Base-by-base conservation (phyloP, 106 monocot genomes). In the Acorus calamus region DNA sequence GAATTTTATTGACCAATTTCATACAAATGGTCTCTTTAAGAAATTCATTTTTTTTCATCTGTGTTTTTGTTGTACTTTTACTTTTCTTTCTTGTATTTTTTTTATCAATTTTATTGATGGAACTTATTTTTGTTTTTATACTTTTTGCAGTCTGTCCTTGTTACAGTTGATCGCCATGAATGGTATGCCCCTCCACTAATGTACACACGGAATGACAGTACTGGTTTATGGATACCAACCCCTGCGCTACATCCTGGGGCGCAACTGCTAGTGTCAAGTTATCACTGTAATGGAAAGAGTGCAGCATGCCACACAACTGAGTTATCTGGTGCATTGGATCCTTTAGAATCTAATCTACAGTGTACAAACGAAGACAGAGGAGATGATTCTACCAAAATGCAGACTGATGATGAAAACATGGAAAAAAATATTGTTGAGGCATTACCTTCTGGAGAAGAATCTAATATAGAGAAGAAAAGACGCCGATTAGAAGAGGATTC, bases 151-250 rank as follows among this genome's bases (percentile, higher is more conserved):
- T 94, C 93, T 47, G 89, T 94, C 13, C 77, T 94, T 11, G 89
- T 94, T 12, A 94, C 93, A 59, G 70, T 94, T 68, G 89, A 94
- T 77, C 80, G 83, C 46, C 93, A 94, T 73, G 93, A 89, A 76
- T 94, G 93, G 93, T 94, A 89, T 81, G 93, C 93, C 6, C 66
- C 76, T 58, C 89, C 93, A 52, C 86, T 79, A 65, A 73, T 94
- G 66, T 89, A 89, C 63, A 86, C 83, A 46, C 83, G 93, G n/a
- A 79, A 89, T 73, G 93, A 89, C 75, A 69, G 52, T 59, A 86
- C 83, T 46, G 93, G 93, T 8, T n/a, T 81, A 44, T 94, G 93
- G 93, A 73, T 65, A 2, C 69, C 73, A 42, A 83, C 57, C 56
- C 79, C 76, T 47, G 93, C 86, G 63, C 50, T 89, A 54, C 59